Conservation (phyloP, 495 filamentous ascomycete genomes). For the Trichoderma virens region DNA sequence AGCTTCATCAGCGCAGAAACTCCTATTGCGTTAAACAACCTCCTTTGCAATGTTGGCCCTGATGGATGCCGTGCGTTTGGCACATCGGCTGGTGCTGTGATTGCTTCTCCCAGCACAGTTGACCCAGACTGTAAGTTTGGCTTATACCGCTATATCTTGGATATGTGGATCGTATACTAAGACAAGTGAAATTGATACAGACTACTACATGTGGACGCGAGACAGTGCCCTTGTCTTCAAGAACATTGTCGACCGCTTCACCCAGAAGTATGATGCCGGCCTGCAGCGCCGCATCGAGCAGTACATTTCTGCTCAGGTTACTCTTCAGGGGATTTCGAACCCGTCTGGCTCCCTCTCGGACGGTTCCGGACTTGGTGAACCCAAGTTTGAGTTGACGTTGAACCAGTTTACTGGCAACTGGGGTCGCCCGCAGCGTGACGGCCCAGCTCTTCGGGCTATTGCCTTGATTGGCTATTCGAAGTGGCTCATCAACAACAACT, state of each 20-base stretch:
- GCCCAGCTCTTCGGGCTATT: conserved; percentile 61
- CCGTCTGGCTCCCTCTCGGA: conserved; percentile 47
- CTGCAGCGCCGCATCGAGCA: conserved; percentile 50
- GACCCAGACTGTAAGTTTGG: conserved; percentile 51
- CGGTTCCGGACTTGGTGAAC: conserved; percentile 49
- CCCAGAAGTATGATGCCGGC: conserved; percentile 40
- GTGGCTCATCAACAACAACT: conserved; percentile 42
- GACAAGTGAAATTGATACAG: conserved; percentile 18
- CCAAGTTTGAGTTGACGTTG: conserved; percentile 54
- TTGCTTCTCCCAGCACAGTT: conserved; percentile 53
- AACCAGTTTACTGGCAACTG: conserved; percentile 55
- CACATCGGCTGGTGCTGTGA: conserved; percentile 46
- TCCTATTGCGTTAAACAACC: conserved; percentile 40
- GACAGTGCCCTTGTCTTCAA: conserved; percentile 61
- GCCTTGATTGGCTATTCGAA: conserved; percentile 42
- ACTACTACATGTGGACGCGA: conserved; percentile 65
- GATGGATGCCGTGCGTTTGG: conserved; percentile 38
- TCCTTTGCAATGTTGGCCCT: conserved; percentile 56
- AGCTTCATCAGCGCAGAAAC: conserved; percentile 49
- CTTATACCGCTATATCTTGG: background rate
- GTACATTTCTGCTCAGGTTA: conserved; percentile 51
- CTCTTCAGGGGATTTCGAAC: conserved; percentile 52
- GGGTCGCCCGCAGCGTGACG: conserved; percentile 67
- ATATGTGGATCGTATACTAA: background rate
- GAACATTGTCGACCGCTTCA: conserved; percentile 50